Conservation (phyloP, 192 early-diverging fungal genomes). For the Backusella tarrabulga region DNA sequence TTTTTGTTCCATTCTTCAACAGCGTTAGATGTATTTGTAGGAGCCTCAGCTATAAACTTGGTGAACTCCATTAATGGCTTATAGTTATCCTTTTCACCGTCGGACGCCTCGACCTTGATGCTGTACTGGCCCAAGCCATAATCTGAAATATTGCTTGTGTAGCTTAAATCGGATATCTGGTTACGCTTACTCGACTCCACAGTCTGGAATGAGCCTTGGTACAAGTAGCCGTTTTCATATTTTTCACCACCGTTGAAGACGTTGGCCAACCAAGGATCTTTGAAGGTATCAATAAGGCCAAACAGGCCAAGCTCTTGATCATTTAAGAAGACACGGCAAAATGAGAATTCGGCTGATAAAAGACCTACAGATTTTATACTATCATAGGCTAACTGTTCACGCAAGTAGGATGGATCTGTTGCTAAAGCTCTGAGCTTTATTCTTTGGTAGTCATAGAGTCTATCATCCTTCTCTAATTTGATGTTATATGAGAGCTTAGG, state of each 20-base stretch:
- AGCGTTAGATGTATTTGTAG: conserved; percentile 13
- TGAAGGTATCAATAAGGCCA: conserved; percentile 43
- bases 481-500: conserved; percentile 30
- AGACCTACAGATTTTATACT: conserved; percentile 11
- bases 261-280: conserved; percentile 40
- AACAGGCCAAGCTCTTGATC: conserved; percentile 39
- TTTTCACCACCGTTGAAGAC: conserved; percentile 30
- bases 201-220: background rate
- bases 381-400: conserved; percentile 28
- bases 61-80: conserved; percentile 25
- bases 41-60: conserved; percentile 23
- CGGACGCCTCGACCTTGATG: conserved; percentile 11
- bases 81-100: background rate
- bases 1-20: conserved; percentile 20
- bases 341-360: conserved; percentile 8
- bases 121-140: conserved; percentile 17
- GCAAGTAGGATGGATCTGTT: conserved; percentile 30
- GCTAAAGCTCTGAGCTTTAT: conserved; percentile 24
- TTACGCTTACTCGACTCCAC: background rate
- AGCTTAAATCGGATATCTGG: background rate
- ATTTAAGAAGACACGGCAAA: conserved; percentile 38
- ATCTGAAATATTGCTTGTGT: background rate
- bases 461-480: conserved; percentile 20
- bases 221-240: conserved; percentile 24
- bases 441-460: conserved; percentile 12